These are phyloP conservation scores for Chytriomyces confervae DNA, from an alignment of 192 early-diverging fungal species.

Conservation along the genomic window DNA sequence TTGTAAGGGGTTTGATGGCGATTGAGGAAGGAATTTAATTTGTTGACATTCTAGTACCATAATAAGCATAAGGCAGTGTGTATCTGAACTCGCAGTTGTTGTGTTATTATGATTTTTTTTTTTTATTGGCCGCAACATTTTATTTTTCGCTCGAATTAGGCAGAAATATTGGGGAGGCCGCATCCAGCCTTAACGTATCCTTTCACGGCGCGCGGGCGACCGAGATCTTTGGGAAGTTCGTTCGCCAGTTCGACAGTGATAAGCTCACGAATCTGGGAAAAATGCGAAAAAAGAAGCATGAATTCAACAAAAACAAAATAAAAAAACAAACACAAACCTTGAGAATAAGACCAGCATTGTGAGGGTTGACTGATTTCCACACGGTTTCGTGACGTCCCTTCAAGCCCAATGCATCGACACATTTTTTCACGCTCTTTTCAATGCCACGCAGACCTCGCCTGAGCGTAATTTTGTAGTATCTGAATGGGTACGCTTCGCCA, in stretches of 20 bases:
- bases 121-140: too few relatives aligned
- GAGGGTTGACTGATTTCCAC: slow-evolving; percentile 56
- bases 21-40: too few relatives aligned
- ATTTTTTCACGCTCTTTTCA: slow-evolving; percentile 52
- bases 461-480: slow-evolving; percentile 67
- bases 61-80: too few relatives aligned
- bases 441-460: slow-evolving; percentile 64
- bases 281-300: not conserved
- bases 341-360: slow-evolving; percentile 64
- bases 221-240: slow-evolving; percentile 44
- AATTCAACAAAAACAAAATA: not conserved
- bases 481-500: slow-evolving; percentile 43
- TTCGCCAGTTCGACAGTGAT: slow-evolving; percentile 56
- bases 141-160: too few relatives aligned
- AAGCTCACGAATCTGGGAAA: slow-evolving; percentile 49
- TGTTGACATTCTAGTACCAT: too few relatives aligned
- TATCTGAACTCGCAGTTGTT: too few relatives aligned
- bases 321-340: slow-evolving; percentile 50
- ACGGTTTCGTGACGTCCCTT: slow-evolving; percentile 60
- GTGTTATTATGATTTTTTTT: too few relatives aligned
- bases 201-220: slow-evolving; percentile 10
- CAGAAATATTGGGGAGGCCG: not conserved
- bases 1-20: too few relatives aligned
- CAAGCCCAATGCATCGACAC: slow-evolving; percentile 61
- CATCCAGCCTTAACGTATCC: slow-evolving; percentile 22